Evolutionary conservation across 371 early-diverging fungal species (phyloP), one percentile per base, ranked within the genome.

Genomic region (Lichtheimia ramosa): DNA sequence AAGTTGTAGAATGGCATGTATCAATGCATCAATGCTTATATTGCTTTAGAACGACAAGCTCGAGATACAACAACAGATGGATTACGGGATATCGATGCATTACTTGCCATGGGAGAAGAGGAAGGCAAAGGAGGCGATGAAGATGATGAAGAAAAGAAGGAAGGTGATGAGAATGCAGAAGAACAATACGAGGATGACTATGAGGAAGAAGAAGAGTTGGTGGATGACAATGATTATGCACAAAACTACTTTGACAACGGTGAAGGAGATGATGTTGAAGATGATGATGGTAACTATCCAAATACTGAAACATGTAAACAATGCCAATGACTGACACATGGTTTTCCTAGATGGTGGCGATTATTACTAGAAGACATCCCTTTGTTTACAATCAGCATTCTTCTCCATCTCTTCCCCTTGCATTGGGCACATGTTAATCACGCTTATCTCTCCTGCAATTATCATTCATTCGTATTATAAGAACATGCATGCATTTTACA

Each of bases 231-330:
- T 41, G 83, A 83, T 63, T 79, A 83, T 69, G 75, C 66, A 18
- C 70, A 77, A 61, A 79, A 70, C 28, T 81, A 83, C 71, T 81
- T 81, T 72, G 83, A 83, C 56, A 79, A 83, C 57, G 83, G 77
- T 40, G 77, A 78, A 68, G 79, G 63, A 3, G 81, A 81, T 24
- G 79, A 75, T 51, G 53, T 66, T 56, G 81, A 79, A 56, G 82
- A 75, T 43, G 79, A 74, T 54, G 79, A 77, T 59, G 71, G 70
- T 59, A 68, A 62, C 51, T 34, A 34, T 8, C 65, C 50, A 13
- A 49, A 62, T 51, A 53, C n/a, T 20, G 18, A 53, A 27, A 52
- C 25, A 40, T 46, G 34, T 24, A 43, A 25, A 34, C 12, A 43
- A 28, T 54, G 34, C 6, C n/a, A 10, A 34, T 8, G 34, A 34